Evolutionary conservation across 768 basidiomycete species (phyloP).

Genomic region (Clathrus columnatus): DNA sequence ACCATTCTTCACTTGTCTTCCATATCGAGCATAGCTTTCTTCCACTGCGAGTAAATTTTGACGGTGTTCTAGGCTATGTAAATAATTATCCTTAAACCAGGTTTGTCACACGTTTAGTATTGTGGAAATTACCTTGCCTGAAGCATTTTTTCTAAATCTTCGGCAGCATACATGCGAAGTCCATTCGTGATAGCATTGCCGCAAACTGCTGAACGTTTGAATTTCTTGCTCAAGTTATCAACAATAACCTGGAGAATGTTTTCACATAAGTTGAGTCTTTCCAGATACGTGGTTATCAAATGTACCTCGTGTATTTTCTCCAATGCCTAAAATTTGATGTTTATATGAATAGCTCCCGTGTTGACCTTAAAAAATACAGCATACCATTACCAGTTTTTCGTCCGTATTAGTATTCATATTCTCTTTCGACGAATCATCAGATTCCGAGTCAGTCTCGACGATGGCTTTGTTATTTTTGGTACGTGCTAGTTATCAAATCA

Average conservation of each 20-base stretch:
- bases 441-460: too few species aligned
- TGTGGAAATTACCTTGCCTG: background rate
- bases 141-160: background rate
- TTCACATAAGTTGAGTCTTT: background rate
- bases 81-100: background rate
- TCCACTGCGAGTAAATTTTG: background rate
- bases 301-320: background rate
- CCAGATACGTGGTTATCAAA: background rate
- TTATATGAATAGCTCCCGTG: background rate
- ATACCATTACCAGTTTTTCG: background rate
- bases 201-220: background rate
- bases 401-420: background rate
- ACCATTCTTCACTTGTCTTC: background rate
- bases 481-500: too few species aligned
- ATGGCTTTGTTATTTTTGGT: too few species aligned
- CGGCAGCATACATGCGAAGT: background rate
- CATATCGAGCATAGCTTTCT: background rate
- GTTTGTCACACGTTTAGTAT: background rate
- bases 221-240: background rate
- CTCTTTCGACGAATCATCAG: background rate
- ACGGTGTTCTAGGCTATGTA: background rate
- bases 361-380: background rate
- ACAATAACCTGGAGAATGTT: background rate
- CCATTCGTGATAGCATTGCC: background rate
- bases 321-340: background rate